A percentile compares a stretch with the other conserved stretches of the same genome.
Conservation (phyloP, 2,329 filamentous ascomycete species). For the Ceratocystis colombiana region DNA sequence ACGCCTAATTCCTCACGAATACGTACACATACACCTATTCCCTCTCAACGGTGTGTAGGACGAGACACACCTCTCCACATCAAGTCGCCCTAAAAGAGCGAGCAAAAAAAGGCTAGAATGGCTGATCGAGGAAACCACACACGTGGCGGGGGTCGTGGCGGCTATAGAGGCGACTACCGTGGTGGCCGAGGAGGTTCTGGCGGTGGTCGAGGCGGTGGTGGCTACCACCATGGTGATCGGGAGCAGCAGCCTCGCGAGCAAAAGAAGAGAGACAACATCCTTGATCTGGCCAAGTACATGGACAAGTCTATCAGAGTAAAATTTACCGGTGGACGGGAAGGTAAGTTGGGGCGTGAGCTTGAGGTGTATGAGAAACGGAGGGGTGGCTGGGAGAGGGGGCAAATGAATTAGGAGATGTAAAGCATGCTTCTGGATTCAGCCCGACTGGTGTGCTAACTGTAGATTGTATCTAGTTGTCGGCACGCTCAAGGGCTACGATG, state of each 20-base stretch:
- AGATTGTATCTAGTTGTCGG: constrained; percentile 58
- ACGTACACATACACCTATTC: neutral
- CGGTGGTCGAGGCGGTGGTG: constrained; percentile 41
- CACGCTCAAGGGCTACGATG: constrained; percentile 88
- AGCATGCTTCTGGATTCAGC: neutral
- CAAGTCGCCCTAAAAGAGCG: neutral
- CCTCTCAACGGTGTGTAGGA: neutral
- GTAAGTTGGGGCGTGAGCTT: constrained; percentile 39
- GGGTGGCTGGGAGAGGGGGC: neutral
- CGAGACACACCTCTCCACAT: neutral
- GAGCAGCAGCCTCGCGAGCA: constrained; percentile 54
- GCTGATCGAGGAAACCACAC: constrained; percentile 29
- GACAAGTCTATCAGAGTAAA: constrained; percentile 93
- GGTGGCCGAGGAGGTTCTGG: constrained; percentile 38
- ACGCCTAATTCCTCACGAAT: no score
- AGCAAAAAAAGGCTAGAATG: constrained; percentile 14
- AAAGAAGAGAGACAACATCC: constrained; percentile 91
- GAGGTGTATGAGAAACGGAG: neutral
- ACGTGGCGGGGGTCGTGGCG: constrained; percentile 40
- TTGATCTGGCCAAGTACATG: constrained; percentile 92
- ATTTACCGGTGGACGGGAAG: constrained; percentile 89
- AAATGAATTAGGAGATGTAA: neutral
- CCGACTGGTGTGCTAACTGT: constrained; percentile 21
- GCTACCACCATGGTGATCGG: constrained; percentile 35
- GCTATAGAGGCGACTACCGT: constrained; percentile 34